Conservation (phyloP, 345 rosid species). For the Eucalyptus cloeziana region DNA sequence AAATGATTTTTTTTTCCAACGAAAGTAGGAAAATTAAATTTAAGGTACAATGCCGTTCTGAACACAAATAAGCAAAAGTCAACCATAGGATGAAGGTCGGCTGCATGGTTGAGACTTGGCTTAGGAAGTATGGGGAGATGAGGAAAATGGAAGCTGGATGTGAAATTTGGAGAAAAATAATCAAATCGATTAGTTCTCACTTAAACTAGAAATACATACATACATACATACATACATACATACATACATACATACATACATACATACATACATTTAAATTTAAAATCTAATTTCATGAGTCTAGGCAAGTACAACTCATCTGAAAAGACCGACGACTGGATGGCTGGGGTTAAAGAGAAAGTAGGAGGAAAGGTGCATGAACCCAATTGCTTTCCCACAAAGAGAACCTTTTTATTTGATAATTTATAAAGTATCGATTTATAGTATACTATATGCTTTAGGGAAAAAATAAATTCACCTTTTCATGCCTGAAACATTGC, state of each 20-base stretch:
- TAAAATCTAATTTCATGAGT: not conserved
- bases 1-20: not conserved
- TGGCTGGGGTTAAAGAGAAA: not conserved
- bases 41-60: not conserved
- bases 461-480: not conserved
- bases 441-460: not conserved
- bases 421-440: not conserved
- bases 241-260: not conserved
- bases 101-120: not conserved
- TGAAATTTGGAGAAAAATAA: not conserved
- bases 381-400: not conserved
- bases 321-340: not conserved
- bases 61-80: not conserved
- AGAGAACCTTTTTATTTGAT: not conserved
- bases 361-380: not conserved
- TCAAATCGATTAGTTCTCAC: not conserved
- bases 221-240: not conserved
- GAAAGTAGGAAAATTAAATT: not conserved
- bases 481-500: not conserved
- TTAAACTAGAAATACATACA: no score
- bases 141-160: not conserved
- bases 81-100: not conserved
- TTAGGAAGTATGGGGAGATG: not conserved
- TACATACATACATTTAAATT: not conserved
- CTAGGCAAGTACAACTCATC: not conserved